Conservation (phyloP, 306 rosid genomes). For the Quercus alba region DNA sequence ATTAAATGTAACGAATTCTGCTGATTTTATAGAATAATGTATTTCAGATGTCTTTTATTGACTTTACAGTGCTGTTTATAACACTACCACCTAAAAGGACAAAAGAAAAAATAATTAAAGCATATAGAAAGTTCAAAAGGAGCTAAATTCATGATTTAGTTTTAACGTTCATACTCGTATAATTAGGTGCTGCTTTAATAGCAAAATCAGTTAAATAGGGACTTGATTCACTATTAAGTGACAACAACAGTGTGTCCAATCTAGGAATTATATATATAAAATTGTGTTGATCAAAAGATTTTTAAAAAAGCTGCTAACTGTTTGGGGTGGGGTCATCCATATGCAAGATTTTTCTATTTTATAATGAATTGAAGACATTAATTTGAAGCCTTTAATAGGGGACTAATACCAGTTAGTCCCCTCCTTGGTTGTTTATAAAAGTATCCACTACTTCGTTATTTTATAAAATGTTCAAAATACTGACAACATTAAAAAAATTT, state of each 20-base stretch:
- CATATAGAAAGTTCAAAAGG: background rate
- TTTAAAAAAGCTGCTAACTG: background rate
- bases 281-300: background rate
- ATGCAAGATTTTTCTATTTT: background rate
- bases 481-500: background rate
- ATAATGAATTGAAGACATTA: background rate
- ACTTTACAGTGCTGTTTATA: background rate
- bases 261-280: background rate
- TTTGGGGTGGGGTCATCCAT: background rate
- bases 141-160: background rate
- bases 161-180: background rate
- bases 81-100: background rate
- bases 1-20: background rate
- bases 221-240: background rate
- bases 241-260: background rate
- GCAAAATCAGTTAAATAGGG: background rate
- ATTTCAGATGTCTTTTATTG: background rate
- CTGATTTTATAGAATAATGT: background rate
- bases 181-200: background rate
- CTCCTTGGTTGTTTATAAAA: background rate
- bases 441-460: background rate
- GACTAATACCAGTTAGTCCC: background rate
- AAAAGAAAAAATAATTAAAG: background rate
- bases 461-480: background rate
- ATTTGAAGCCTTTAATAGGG: background rate